Evolutionary conservation across 768 basidiomycete species (phyloP).

Genomic region (Phlebiopsis flavidoalba): DNA sequence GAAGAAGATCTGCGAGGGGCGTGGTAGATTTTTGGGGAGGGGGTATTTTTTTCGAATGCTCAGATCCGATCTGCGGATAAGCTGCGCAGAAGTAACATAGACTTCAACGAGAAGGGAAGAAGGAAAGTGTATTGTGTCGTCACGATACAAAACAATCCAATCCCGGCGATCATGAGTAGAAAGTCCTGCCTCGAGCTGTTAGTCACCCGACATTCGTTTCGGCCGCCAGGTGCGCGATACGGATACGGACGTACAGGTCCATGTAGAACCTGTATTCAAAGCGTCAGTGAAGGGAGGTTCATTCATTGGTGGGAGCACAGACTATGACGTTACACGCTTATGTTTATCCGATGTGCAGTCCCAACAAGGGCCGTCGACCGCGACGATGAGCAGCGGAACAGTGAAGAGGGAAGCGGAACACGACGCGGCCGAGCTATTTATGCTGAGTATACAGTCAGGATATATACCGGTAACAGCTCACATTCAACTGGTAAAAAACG

Average conservation of each 20-base stretch:
- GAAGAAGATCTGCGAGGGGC: constrained; percentile 59
- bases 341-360: constrained; percentile 40
- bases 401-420: constrained; percentile 76
- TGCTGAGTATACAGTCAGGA: neutral
- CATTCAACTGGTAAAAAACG: constrained; percentile 77
- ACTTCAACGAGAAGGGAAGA: constrained; percentile 65
- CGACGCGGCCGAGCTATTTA: constrained; percentile 57
- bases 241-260: constrained; percentile 48
- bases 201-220: neutral
- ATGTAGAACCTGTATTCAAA: constrained; percentile 44
- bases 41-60: neutral
- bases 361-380: constrained; percentile 56
- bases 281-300: neutral
- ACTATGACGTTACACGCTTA: constrained; percentile 46
- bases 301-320: no score
- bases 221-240: neutral
- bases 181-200: constrained; percentile 42
- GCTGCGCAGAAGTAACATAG: neutral
- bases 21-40: neutral
- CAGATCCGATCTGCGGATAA: neutral
- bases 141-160: constrained; percentile 76
- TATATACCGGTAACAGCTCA: constrained; percentile 29
- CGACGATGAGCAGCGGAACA: constrained; percentile 61
- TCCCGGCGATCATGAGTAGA: constrained; percentile 61
- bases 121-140: constrained; percentile 83